phyloP scores from a whole-genome alignment of 768 basidiomycete genomes.

The Clitopilus hobsonii region DNA sequence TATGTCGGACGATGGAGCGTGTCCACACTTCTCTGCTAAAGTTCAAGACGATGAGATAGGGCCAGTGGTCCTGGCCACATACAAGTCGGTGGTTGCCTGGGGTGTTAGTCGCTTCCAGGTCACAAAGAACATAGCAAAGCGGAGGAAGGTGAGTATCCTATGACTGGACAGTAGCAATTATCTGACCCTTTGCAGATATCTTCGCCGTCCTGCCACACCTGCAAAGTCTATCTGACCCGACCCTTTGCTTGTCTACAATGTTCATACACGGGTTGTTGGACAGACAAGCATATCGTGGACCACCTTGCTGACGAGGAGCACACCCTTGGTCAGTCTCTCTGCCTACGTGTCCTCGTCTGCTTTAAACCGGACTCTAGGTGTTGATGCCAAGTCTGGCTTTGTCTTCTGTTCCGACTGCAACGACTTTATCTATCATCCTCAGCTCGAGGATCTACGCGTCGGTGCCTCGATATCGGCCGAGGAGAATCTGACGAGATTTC shows the following conservation, averaged over 20 bases:
- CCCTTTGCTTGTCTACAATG: conserved; percentile 78
- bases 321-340: conserved; percentile 52
- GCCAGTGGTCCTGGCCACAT: conserved; percentile 32
- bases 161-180: not conserved
- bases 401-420: conserved; percentile 73
- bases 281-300: conserved; percentile 43
- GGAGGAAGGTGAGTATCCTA: conserved; percentile 51
- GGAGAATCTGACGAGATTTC: conserved; percentile 57
- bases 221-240: conserved; percentile 48
- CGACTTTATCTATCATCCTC: conserved; percentile 65
- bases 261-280: conserved; percentile 67
- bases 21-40: conserved; percentile 36
- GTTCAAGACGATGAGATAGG: conserved; percentile 25
- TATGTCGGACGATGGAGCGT: conserved; percentile 9
- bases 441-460: conserved; percentile 42
- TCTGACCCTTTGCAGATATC: conserved; percentile 33
- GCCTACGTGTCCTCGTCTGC: not conserved
- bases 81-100: conserved; percentile 53
- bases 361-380: conserved; percentile 38
- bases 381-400: conserved; percentile 68
- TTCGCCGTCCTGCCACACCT: conserved; percentile 61
- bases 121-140: conserved; percentile 48
- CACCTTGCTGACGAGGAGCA: conserved; percentile 61
- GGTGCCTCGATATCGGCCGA: conserved; percentile 46
- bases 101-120: conserved; percentile 40